Base-by-base conservation (phyloP, 345 rosid genomes). In the Bruguiera parviflora region DNA sequence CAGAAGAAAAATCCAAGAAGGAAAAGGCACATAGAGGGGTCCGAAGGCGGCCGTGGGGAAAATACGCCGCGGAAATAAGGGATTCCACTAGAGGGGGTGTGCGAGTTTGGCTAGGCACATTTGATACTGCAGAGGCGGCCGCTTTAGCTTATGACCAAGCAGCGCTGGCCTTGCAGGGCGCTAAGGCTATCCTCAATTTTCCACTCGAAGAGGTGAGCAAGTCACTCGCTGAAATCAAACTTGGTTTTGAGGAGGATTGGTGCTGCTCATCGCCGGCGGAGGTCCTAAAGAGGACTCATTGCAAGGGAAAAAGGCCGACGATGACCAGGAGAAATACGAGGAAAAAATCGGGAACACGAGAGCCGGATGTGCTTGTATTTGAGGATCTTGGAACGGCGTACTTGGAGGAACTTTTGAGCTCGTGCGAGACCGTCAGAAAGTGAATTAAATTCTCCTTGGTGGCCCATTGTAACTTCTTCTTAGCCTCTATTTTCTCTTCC, bases 91-190 rank as follows among this genome's bases (percentile, higher is more conserved):
- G 86, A 46, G 79, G 86, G 4, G 93, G 96, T 0, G 76, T 74
- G 10, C 75, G 96, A 74, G 93, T 90, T 53, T 90, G 96, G 96
- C 81, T 90, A 0, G 93, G 96, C 33, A 90, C 96, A 0, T 90
- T 88, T 19, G 89, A 86, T 62, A 86, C 75, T 6, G 93, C 86
- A 0, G 93, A 90, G 65, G 91, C 83, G 6, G 96, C 93, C 0
- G 96, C 96, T 58, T 49, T 86, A 28, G 96, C 93, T 32, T 90
- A 90, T 6, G 96, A 90, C 37, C 96, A 85, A 71, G 96, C 96
- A 0, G 96, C 96, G 61, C 84, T 88, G 21, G 71, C 82, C 0
- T 72, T 86, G 58, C 78, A 83, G 39, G 96, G 96, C 8, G 55
- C 86, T 9, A 49, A 79, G 33, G 93, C 96, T 0, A 61, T 80